phyloP scores from a whole-genome alignment of 192 early-diverging fungal species.

The Umbelopsis sp. region DNA sequence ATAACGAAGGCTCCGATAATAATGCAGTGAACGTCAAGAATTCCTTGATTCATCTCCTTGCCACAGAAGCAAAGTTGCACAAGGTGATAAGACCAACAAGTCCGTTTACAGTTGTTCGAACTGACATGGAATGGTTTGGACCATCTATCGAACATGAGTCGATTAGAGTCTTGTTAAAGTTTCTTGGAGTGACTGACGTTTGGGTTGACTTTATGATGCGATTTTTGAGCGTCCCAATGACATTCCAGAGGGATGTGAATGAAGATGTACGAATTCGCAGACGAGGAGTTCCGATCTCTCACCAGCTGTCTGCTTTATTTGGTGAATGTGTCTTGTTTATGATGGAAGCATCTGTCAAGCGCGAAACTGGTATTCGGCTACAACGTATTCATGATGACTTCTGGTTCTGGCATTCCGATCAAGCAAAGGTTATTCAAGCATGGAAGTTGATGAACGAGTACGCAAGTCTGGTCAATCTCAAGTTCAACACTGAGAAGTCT shows the following conservation, averaged over 20 bases:
- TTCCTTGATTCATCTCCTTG: constrained; percentile 14
- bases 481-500: constrained; percentile 22
- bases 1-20: neutral
- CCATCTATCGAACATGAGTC: constrained; percentile 28
- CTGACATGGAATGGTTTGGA: constrained; percentile 35
- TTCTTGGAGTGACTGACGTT: constrained; percentile 14
- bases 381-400: constrained; percentile 24
- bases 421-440: constrained; percentile 12
- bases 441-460: constrained; percentile 13
- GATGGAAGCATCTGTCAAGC: constrained; percentile 17
- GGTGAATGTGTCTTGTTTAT: constrained; percentile 16
- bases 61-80: constrained; percentile 20
- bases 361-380: neutral
- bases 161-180: constrained; percentile 1
- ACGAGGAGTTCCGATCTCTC: constrained; percentile 23
- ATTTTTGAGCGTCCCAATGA: constrained; percentile 17
- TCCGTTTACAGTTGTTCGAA: constrained; percentile 29
- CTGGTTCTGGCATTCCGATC: constrained; percentile 22
- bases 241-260: neutral
- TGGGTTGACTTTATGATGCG: constrained; percentile 19
- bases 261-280: constrained; percentile 1
- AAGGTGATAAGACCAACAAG: neutral
- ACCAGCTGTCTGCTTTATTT: constrained; percentile 8
- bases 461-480: neutral
- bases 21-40: constrained; percentile 22